Conservation (phyloP, 495 filamentous ascomycete genomes). For the Penicillium cataractarum region DNA sequence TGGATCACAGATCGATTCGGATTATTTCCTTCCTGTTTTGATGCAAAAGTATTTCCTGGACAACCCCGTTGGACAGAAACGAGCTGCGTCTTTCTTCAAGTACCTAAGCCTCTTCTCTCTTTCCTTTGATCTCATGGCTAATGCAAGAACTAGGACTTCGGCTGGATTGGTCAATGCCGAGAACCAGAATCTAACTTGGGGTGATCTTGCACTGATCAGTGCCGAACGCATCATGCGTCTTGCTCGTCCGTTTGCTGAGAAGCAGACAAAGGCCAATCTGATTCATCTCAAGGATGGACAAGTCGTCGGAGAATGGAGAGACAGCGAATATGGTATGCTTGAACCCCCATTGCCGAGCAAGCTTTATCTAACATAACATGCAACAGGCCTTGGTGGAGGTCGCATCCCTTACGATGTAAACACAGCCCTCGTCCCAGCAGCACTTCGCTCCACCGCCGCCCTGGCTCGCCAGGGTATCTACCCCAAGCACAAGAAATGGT, state of each 20-base stretch:
- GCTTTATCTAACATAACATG: neutral
- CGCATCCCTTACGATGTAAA: constrained; percentile 70
- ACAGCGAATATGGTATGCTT: constrained; percentile 51
- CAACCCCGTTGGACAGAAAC: constrained; percentile 43
- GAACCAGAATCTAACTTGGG: constrained; percentile 57
- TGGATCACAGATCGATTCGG: constrained; percentile 54
- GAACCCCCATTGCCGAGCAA: too few species aligned
- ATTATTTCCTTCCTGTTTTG: constrained; percentile 61
- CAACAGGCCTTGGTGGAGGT: constrained; percentile 59
- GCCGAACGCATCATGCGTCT: constrained; percentile 61
- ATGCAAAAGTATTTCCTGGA: constrained; percentile 62
- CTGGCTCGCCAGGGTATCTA: constrained; percentile 56
- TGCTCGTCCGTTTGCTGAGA: constrained; percentile 56
- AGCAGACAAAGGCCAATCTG: constrained; percentile 57
- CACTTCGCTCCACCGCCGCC: constrained; percentile 57
- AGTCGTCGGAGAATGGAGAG: constrained; percentile 66
- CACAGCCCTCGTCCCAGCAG: constrained; percentile 63
- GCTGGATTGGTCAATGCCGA: constrained; percentile 47
- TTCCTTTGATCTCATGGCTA: neutral
- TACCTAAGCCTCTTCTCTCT: constrained; percentile 11
- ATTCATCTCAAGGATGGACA: constrained; percentile 58
- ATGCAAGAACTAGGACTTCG: constrained; percentile 32
- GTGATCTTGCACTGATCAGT: constrained; percentile 52
- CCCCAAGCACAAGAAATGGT: constrained; percentile 52
- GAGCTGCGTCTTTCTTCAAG: constrained; percentile 51